phyloP scores from a whole-genome alignment of 2,329 filamentous ascomycete species.

The Colletotrichum ledebouriae region DNA sequence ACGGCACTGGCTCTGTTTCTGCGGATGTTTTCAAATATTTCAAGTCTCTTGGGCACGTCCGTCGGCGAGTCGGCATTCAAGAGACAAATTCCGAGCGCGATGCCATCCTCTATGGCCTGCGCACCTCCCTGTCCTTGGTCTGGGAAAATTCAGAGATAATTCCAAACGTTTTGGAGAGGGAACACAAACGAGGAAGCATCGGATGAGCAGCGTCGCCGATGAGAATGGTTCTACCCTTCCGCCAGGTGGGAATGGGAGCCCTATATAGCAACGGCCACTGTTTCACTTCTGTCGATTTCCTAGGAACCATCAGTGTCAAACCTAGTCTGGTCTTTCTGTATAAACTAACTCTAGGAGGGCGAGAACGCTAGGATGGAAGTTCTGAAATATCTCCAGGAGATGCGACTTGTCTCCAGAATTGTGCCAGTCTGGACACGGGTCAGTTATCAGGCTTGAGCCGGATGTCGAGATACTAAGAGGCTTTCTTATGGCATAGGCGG shows the following conservation, averaged over 20 bases:
- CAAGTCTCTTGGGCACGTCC: slow-evolving; percentile 46
- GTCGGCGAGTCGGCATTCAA: slow-evolving; percentile 39
- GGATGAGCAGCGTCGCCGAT: slow-evolving; percentile 56
- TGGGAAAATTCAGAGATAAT: background rate
- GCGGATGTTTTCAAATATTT: slow-evolving; percentile 46
- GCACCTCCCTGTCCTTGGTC: slow-evolving; percentile 57
- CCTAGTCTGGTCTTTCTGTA: background rate
- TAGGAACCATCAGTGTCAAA: slow-evolving; percentile 12
- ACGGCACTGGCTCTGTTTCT: slow-evolving; percentile 51
- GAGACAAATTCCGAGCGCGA: slow-evolving; percentile 50
- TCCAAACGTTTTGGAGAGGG: background rate
- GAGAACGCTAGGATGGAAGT: slow-evolving; percentile 47
- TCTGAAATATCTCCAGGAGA: slow-evolving; percentile 48
- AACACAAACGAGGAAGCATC: slow-evolving; percentile 52
- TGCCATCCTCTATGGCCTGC: slow-evolving; percentile 54
- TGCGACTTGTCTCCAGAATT: slow-evolving; percentile 47
- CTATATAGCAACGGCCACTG: slow-evolving; percentile 54
- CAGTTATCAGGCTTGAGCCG: background rate
- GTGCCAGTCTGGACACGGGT: slow-evolving; percentile 28
- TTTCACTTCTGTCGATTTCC: slow-evolving; percentile 53
- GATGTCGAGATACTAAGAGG: too few species aligned
- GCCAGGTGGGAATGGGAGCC: slow-evolving; percentile 51
- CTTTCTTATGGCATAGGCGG: background rate
- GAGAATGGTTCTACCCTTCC: slow-evolving; percentile 49
- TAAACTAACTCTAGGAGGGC: slow-evolving; percentile 48